These are phyloP conservation scores for Yamadazyma jaroonii DNA, from an alignment of 1,139 yeast species.

Conservation along the genomic window DNA sequence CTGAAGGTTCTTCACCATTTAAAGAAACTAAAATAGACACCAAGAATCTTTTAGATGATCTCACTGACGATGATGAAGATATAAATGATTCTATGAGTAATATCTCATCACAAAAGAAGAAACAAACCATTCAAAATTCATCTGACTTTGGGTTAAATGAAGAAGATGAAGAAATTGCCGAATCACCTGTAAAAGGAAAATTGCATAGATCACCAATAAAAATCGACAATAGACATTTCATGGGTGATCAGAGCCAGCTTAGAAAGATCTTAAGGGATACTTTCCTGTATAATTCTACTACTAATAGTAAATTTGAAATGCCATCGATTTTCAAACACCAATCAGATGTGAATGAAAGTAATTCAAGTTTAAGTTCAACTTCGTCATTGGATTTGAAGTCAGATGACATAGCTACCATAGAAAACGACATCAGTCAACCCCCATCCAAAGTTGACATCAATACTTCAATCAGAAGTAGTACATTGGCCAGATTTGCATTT, in stretches of 20 bases:
- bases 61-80: constrained; percentile 20
- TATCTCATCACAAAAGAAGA: background rate
- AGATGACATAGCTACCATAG: constrained; percentile 7
- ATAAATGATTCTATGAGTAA: background rate
- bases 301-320: constrained; percentile 4
- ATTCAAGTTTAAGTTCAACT: constrained; percentile 1
- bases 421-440: background rate
- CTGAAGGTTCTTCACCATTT: constrained; percentile 33
- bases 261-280: constrained; percentile 24
- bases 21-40: constrained; percentile 12
- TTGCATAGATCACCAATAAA: constrained; percentile 1
- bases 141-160: constrained; percentile 17
- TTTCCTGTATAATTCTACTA: constrained; percentile 22
- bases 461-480: constrained; percentile 4
- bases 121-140: constrained; percentile 1
- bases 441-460: background rate
- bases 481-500: constrained; percentile 17
- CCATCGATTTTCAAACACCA: background rate
- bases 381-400: constrained; percentile 12
- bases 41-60: constrained; percentile 17
- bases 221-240: constrained; percentile 2
- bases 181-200: constrained; percentile 34
- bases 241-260: constrained; percentile 11
- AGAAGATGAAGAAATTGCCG: constrained; percentile 43
- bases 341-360: background rate